Base-by-base conservation (phyloP, 257 asterid species). In the Euphrasia confusa region DNA sequence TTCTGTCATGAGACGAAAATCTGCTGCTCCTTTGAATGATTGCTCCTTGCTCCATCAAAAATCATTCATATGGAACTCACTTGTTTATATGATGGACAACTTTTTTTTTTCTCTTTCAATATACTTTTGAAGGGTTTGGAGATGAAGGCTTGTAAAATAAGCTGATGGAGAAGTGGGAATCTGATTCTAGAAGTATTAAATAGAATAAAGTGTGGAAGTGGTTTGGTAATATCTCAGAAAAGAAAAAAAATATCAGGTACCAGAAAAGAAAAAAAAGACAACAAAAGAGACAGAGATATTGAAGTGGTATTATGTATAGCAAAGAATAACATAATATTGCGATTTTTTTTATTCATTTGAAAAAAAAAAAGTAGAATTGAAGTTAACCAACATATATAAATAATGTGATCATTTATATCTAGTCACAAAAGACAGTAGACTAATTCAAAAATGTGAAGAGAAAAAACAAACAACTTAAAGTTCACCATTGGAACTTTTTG, bases 181-280 rank as follows among this genome's bases (percentile, higher is more conserved):
- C 80, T 72, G 85, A 82, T 82, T 74, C 88, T 63, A 1, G 71
- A 63, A 53, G 75, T 83, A 78, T 27, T 0, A 14, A 50, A 50
- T 35, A 35, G 40, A 35, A 35, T 35, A 35, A 35, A 35, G 40
- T 7, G 2, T 10, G 4, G 1, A 45, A 2, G 5, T 44, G 18
- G 4, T 12, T 45, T 45, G 3, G 14, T 45, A 12, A 2, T 11
- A 11, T 12, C 17, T 45, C 52, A 44, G 5, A 12, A 12, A 30
- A 30, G 33, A 30, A 30, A 30, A 30, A 30, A 30, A 30, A 30
- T 30, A 30, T 30, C 33, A 30, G 33, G 14, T 10, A 10, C 47
- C 2, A 11, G n/a, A 40, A 40, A 11, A 45, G 33, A 35, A 35
- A 35, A 35, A 7, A 21, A 21, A 21, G 0, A 21, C 1, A 21